Percentiles rank a stretch among this genome's conserved stretches.
phyloP scores from a whole-genome alignment of 2,329 filamentous ascomycete species.

The Massarina eburnea region DNA sequence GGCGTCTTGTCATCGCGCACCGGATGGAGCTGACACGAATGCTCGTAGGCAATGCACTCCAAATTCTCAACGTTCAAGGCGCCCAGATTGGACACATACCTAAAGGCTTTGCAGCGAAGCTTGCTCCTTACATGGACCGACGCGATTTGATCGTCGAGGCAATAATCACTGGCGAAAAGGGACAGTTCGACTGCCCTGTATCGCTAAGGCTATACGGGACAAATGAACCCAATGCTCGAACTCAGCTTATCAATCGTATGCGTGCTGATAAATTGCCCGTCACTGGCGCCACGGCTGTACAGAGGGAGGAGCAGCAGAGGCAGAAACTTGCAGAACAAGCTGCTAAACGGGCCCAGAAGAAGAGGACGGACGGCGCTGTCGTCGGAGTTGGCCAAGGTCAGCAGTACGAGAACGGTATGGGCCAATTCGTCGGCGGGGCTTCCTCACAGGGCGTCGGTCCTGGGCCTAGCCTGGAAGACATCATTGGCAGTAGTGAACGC shows the following conservation, averaged over 20 bases:
- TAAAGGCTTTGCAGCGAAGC: constrained; percentile 64
- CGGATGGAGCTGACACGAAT: background rate
- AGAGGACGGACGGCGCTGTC: constrained; percentile 37
- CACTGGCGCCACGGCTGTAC: constrained; percentile 40
- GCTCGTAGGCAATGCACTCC: constrained; percentile 66
- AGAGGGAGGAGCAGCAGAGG: constrained; percentile 56
- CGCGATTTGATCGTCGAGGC: constrained; percentile 67
- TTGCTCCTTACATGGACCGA: constrained; percentile 67
- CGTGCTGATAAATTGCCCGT: constrained; percentile 64
- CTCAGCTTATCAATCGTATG: constrained; percentile 62
- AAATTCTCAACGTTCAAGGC: constrained; percentile 74
- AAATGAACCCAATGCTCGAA: constrained; percentile 54
- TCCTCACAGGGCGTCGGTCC: constrained; percentile 31
- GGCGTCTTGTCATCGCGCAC: too few relatives aligned
- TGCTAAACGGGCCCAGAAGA: constrained; percentile 23
- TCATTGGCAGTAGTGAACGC: constrained; percentile 66
- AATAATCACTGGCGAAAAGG: constrained; percentile 66
- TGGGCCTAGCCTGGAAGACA: constrained; percentile 60
- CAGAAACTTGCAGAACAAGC: constrained; percentile 50
- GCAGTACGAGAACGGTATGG: constrained; percentile 28
- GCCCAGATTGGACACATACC: constrained; percentile 80
- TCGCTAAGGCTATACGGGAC: constrained; percentile 70
- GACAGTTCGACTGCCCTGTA: constrained; percentile 71
- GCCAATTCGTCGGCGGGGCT: constrained; percentile 25
- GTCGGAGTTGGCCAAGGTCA: constrained; percentile 30